Percentiles rank a stretch among this genome's conserved stretches.
phyloP scores from a whole-genome alignment of 306 rosid species.

The Fagus crenata region DNA sequence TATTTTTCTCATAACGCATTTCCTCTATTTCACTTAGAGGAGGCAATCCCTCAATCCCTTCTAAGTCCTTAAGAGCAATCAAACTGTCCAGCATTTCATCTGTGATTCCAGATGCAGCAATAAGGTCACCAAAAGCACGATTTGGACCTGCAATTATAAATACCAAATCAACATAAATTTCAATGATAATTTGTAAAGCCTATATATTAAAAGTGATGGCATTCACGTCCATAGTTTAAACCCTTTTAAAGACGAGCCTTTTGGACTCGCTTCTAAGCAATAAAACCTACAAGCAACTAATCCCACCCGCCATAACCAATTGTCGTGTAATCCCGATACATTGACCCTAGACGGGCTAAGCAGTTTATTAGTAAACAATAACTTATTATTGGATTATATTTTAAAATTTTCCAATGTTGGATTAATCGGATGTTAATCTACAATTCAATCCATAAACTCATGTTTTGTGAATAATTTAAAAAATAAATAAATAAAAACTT shows the following conservation, averaged over 20 bases:
- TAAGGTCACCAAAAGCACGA: conserved; percentile 84
- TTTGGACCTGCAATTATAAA: conserved; percentile 62
- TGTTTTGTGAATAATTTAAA: background rate
- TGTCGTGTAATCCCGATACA: too few relatives aligned
- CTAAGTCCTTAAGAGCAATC: conserved; percentile 81
- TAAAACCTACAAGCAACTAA: too few relatives aligned
- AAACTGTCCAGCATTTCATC: conserved; percentile 91
- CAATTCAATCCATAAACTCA: too few relatives aligned
- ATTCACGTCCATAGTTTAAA: background rate
- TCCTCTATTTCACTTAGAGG: conserved; percentile 74
- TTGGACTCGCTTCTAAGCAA: too few relatives aligned
- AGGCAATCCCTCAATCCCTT: conserved; percentile 81
- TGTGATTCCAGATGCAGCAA: conserved; percentile 90
- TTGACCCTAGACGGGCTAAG: too few relatives aligned
- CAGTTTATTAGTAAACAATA: too few relatives aligned
- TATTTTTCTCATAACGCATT: conserved; percentile 70
- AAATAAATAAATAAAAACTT: background rate
- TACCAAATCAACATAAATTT: background rate
- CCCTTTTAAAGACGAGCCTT: too few relatives aligned
- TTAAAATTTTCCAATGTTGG: too few relatives aligned
- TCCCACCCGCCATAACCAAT: too few relatives aligned
- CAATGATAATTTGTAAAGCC: background rate
- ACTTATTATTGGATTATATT: too few relatives aligned
- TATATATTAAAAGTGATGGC: conserved; percentile 11
- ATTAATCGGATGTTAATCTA: too few relatives aligned